Evolutionary conservation across 805 yeast genomes (phyloP).

Genomic region (Brettanomyces anomalus): DNA sequence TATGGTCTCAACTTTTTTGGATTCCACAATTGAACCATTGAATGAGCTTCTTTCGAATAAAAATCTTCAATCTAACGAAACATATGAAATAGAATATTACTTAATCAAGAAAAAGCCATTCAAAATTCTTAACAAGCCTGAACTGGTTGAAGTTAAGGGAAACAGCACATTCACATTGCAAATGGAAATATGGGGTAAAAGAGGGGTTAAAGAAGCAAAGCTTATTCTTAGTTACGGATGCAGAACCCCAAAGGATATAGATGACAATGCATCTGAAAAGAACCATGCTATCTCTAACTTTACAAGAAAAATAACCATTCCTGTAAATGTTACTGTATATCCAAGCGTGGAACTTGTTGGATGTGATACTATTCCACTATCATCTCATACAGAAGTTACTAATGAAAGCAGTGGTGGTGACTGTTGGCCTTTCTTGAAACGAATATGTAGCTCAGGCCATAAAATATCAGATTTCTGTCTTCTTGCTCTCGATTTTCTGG

Average conservation of each 20-base stretch:
- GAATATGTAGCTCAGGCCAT: slow-evolving; percentile 22
- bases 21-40: slow-evolving; percentile 62
- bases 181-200: slow-evolving; percentile 58
- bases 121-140: slow-evolving; percentile 38
- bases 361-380: slow-evolving; percentile 62
- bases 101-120: slow-evolving; percentile 51
- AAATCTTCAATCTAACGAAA: slow-evolving; percentile 47
- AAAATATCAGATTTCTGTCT: slow-evolving; percentile 48
- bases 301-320: slow-evolving; percentile 53
- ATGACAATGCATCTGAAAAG: slow-evolving; percentile 6
- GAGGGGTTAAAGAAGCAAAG: slow-evolving; percentile 61
- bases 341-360: slow-evolving; percentile 69
- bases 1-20: slow-evolving; percentile 56
- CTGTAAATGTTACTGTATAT: slow-evolving; percentile 60
- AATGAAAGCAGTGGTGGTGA: slow-evolving; percentile 13
- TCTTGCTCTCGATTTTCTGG: slow-evolving; percentile 67
- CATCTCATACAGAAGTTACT: slow-evolving; percentile 22
- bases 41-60: slow-evolving; percentile 40
- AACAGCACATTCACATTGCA: slow-evolving; percentile 33
- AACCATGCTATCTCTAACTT: slow-evolving; percentile 17
- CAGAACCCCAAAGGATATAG: not conserved
- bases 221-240: slow-evolving; percentile 59
- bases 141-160: slow-evolving; percentile 32
- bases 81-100: slow-evolving; percentile 68
- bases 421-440: slow-evolving; percentile 25